Evolutionary conservation across 305 asterid species (phyloP).

Genomic region (Lippia alba): DNA sequence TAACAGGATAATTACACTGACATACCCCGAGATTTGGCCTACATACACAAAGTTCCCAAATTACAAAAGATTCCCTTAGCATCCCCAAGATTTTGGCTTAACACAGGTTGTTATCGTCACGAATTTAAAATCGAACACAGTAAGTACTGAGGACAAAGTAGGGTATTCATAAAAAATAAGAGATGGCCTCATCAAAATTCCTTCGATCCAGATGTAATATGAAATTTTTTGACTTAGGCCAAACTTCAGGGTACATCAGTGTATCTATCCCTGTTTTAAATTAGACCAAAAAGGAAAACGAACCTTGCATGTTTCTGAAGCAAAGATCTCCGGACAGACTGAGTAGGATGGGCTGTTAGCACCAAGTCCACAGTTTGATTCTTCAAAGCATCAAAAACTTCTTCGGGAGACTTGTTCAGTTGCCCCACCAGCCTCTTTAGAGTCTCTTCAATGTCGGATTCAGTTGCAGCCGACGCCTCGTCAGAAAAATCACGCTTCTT

Average conservation of each 20-base stretch:
- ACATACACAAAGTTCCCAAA: too few species aligned
- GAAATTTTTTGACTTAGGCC: too few species aligned
- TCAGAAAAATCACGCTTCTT: conserved; percentile 67
- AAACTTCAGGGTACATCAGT: too few species aligned
- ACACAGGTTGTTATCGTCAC: too few species aligned
- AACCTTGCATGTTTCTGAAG: conserved; percentile 85
- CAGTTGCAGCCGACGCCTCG: conserved; percentile 75
- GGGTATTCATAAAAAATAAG: too few species aligned
- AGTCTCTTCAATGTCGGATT: conserved; percentile 75
- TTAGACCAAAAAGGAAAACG: conserved; percentile 15
- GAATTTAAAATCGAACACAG: background rate
- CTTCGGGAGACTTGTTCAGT: conserved; percentile 66
- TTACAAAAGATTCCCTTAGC: too few species aligned
- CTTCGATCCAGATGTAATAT: too few species aligned
- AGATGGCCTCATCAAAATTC: too few species aligned
- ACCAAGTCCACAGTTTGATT: conserved; percentile 79
- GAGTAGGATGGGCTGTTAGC: conserved; percentile 82
- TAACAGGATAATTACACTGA: too few species aligned
- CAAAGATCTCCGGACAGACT: conserved; percentile 79
- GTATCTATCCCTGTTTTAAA: background rate
- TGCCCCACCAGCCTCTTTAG: conserved; percentile 68
- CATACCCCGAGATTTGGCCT: too few species aligned
- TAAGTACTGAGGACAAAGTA: too few species aligned
- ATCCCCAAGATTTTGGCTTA: too few species aligned
- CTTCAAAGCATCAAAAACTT: conserved; percentile 76